Conservation (phyloP, 2,329 filamentous ascomycete species). For the Exophiala sideris region DNA sequence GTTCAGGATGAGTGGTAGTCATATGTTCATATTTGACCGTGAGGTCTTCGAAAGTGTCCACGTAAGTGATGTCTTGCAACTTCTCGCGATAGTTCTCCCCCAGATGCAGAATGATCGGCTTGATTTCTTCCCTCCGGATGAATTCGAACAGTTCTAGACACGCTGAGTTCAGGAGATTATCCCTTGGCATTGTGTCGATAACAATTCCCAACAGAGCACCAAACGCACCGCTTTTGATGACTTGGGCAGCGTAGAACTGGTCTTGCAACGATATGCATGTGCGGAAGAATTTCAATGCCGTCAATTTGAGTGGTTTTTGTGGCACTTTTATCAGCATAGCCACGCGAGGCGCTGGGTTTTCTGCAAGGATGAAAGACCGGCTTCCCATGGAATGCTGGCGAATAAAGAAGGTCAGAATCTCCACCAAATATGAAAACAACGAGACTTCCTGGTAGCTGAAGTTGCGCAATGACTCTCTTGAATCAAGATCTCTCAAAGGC, state of each 20-base stretch:
- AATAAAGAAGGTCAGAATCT: slow-evolving; percentile 91
- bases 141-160: slow-evolving; percentile 92
- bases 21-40: slow-evolving; percentile 76
- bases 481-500: slow-evolving; percentile 77
- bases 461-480: slow-evolving; percentile 54
- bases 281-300: slow-evolving; percentile 90
- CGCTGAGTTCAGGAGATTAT: slow-evolving; percentile 90
- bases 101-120: slow-evolving; percentile 76
- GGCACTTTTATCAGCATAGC: slow-evolving; percentile 76
- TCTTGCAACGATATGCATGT: slow-evolving; percentile 81
- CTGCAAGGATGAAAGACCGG: slow-evolving; percentile 80
- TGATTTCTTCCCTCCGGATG: slow-evolving; percentile 77
- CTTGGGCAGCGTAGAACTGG: slow-evolving; percentile 83
- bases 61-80: slow-evolving; percentile 70
- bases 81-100: slow-evolving; percentile 80
- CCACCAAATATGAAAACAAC: slow-evolving; percentile 86
- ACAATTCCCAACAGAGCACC: slow-evolving; percentile 82
- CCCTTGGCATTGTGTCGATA: slow-evolving; percentile 78
- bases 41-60: slow-evolving; percentile 78
- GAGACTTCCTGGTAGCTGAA: slow-evolving; percentile 81
- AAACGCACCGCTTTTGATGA: slow-evolving; percentile 71
- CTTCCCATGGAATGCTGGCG: slow-evolving; percentile 81
- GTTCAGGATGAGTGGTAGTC: slow-evolving; percentile 59
- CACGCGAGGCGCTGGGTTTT: slow-evolving; percentile 74
- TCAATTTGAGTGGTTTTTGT: slow-evolving; percentile 89